Conservation (phyloP, 306 rosid genomes). For the Lathyrus oleraceus region DNA sequence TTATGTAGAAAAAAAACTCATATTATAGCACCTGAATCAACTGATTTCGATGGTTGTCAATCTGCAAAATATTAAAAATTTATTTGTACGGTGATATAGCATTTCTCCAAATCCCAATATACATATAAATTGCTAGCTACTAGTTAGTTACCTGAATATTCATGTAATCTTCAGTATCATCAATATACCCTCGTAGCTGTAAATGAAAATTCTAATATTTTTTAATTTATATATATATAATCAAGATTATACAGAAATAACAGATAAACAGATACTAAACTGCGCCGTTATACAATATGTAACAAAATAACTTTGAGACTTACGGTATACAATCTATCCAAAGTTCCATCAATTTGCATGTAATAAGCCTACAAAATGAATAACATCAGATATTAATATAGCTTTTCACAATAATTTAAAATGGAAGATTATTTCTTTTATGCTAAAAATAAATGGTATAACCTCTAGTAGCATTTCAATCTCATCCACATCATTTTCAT, state of each 20-base stretch:
- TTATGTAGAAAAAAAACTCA: not conserved
- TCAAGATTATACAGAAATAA: too few species aligned
- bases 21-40: conserved; percentile 59
- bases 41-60: conserved; percentile 72
- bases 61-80: conserved; percentile 47
- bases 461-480: conserved; percentile 95
- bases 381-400: conserved; percentile 1
- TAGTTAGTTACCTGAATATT: conserved; percentile 67
- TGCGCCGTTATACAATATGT: not conserved
- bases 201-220: conserved; percentile 14
- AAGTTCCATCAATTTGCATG: conserved; percentile 81
- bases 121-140: not conserved
- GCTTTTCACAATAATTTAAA: not conserved
- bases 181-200: conserved; percentile 81
- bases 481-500: conserved; percentile 81
- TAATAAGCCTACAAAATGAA: conserved; percentile 72
- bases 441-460: conserved; percentile 1
- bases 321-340: conserved; percentile 72
- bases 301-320: conserved; percentile 10
- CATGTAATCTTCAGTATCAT: conserved; percentile 89
- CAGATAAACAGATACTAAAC: too few species aligned
- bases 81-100: conserved; percentile 14
- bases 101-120: not conserved
- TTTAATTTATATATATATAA: too few species aligned
- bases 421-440: not conserved